A percentile compares a stretch with the other conserved stretches of the same genome.
Conservation (phyloP, 129 eudicot genomes). For the Helianthus annuus region DNA sequence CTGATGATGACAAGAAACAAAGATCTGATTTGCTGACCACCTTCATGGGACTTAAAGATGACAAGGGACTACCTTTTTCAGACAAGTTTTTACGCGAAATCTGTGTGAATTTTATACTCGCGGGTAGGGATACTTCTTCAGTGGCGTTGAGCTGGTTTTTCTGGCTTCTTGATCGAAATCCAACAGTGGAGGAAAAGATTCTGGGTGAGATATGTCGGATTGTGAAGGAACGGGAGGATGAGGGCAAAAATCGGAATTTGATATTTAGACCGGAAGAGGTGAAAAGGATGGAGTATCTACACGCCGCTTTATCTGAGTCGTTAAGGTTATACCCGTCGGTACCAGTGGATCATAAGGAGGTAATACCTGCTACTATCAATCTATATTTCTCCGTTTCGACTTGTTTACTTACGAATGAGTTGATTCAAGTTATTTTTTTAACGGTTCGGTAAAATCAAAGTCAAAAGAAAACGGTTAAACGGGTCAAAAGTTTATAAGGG, state of each 20-base stretch:
- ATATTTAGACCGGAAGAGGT: slow-evolving; percentile 80
- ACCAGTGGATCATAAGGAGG: slow-evolving; percentile 99
- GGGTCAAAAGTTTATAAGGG: background rate
- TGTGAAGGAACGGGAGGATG: slow-evolving; percentile 45
- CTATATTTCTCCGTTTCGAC: background rate
- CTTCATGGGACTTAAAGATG: slow-evolving; percentile 84
- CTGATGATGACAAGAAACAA: slow-evolving; percentile 43
- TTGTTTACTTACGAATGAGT: background rate
- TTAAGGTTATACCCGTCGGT: slow-evolving; percentile 95
- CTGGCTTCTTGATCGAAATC: slow-evolving; percentile 80
- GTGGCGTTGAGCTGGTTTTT: slow-evolving; percentile 97
- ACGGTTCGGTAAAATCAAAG: background rate
- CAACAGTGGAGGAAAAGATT: slow-evolving; percentile 67
- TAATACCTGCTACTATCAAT: slow-evolving; percentile 28
- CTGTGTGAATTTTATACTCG: slow-evolving; percentile 90
- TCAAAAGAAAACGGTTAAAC: background rate
- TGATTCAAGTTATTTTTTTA: background rate
- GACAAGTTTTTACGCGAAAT: slow-evolving; percentile 84
- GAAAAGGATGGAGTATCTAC: slow-evolving; percentile 89
- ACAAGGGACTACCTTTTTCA: slow-evolving; percentile 61
- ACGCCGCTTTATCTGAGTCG: slow-evolving; percentile 92
- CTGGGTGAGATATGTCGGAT: slow-evolving; percentile 63
- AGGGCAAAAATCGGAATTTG: slow-evolving; percentile 19
- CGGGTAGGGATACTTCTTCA: slow-evolving; percentile 97
- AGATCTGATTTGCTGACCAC: slow-evolving; percentile 85